Conservation (phyloP, 495 filamentous ascomycete genomes). For the Astrothelium macrocarpum region DNA sequence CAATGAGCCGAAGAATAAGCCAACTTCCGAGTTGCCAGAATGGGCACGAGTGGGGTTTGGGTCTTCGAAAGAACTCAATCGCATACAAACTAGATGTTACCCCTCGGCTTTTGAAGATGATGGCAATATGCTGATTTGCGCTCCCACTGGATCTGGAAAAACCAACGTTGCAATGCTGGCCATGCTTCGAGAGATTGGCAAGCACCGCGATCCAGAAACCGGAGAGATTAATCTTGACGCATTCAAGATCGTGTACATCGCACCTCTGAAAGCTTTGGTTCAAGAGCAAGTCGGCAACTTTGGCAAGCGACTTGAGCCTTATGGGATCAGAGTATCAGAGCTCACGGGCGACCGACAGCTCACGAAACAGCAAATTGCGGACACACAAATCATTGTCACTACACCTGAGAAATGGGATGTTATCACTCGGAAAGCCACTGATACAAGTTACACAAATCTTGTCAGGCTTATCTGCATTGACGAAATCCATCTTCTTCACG, state of each 20-base stretch:
- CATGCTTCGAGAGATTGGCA: constrained; percentile 92
- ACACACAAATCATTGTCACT: constrained; percentile 97
- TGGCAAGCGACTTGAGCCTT: constrained; percentile 78
- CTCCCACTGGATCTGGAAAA: constrained; percentile 94
- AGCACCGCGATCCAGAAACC: constrained; percentile 74
- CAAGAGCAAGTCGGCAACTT: constrained; percentile 98
- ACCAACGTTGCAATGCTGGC: constrained; percentile 98
- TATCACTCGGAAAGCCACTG: constrained; percentile 94
- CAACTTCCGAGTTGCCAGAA: constrained; percentile 77
- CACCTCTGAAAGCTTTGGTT: constrained; percentile 86
- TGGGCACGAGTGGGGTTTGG: constrained; percentile 87
- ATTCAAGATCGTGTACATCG: constrained; percentile 96
- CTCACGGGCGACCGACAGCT: constrained; percentile 96
- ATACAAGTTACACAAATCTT: constrained; percentile 92
- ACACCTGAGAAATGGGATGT: constrained; percentile 99
- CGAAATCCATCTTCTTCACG: constrained; percentile 94
- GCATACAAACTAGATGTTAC: constrained; percentile 88
- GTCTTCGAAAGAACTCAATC: constrained; percentile 71
- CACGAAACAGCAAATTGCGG: constrained; percentile 95
- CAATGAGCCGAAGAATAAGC: constrained; percentile 65
- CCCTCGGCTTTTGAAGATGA: constrained; percentile 88
- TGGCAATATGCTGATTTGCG: constrained; percentile 95
- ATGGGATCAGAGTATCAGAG: constrained; percentile 85
- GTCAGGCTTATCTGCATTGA: constrained; percentile 94
- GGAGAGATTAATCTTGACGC: constrained; percentile 89